phyloP scores from a whole-genome alignment of 2,329 filamentous ascomycete species.

The Fusarium liriodendri region DNA sequence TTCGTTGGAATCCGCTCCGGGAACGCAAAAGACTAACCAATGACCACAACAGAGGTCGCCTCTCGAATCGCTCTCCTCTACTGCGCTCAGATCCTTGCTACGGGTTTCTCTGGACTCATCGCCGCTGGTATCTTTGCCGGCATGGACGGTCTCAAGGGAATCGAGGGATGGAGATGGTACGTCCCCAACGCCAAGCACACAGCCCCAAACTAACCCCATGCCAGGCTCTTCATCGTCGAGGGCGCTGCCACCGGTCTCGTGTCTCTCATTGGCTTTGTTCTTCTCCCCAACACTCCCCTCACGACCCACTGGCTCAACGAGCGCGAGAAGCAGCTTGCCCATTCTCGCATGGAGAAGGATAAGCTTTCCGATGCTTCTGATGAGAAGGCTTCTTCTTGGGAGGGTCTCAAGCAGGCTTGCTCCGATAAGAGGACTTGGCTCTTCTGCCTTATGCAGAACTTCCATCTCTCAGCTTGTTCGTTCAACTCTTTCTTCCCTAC shows the following conservation, averaged over 20 bases:
- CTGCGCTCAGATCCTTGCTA: constrained; percentile 73
- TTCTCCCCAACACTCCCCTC: constrained; percentile 54
- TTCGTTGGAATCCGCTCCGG: neutral
- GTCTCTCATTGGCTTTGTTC: constrained; percentile 45
- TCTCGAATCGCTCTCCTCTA: constrained; percentile 68
- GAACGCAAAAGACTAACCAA: neutral
- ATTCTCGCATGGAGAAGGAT: constrained; percentile 61
- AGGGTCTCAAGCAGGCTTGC: constrained; percentile 61
- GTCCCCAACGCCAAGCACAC: neutral
- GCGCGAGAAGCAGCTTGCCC: constrained; percentile 60
- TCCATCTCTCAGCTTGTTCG: constrained; percentile 62
- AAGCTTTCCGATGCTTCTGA: constrained; percentile 59
- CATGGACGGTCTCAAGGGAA: constrained; percentile 57
- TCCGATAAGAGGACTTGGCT: constrained; percentile 64
- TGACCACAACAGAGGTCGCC: constrained; percentile 66
- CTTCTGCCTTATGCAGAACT: constrained; percentile 66
- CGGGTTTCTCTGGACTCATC: constrained; percentile 74
- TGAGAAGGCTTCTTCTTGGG: constrained; percentile 53
- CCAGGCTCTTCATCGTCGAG: constrained; percentile 60
- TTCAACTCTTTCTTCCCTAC: constrained; percentile 60
- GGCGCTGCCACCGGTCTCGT: constrained; percentile 57
- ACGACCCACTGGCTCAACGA: constrained; percentile 58
- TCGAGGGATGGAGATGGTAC: constrained; percentile 71
- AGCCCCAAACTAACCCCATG: neutral
- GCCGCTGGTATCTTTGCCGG: constrained; percentile 68